Base-by-base conservation (phyloP, 2,329 filamentous ascomycete genomes). In the Ceratocystis destructans region DNA sequence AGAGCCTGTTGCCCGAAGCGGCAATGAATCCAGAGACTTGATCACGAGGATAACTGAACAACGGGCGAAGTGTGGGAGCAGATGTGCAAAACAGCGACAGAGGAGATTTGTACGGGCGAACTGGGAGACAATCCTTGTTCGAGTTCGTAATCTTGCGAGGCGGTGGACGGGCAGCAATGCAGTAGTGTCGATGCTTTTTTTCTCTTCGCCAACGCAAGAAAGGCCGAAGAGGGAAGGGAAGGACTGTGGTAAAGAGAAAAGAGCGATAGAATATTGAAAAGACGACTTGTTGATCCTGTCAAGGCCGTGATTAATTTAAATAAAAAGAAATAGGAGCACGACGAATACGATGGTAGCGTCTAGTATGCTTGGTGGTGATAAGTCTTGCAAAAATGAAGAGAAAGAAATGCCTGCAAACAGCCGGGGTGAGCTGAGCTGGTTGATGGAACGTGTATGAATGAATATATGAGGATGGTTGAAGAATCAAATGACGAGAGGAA, bases 151-250 rank as follows among this genome's bases (percentile, higher is more conserved):
- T 10, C 53, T 28, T 15, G 53, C 17, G 53, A 57, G 53, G 53
- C 53, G 53, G 53, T 57, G 53, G 53, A 6, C 53, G 53, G 53
- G 53, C 53, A 57, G 53, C 53, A 57, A 57, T 57, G 53, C 53
- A 57, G 53, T 57, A 7, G 22, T 57, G 53, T 57, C 28, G 53
- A 33, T 33, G 53, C 28, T 57, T 57, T 57, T 53, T 33, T 50
- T 57, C 28, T 57, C 31, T 57, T 57, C 22, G 53, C 53, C 53
- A 57, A 25, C 53, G 20, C 53, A 57, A 31, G 33, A 33, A 57
- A 22, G 22, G 25, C 15, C 28, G 12, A 57, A 17, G 28, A 6
- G 53, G 53, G 28, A 15, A 17, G 12, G 50, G 50, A 5, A 10
- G 28, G 5, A 22, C 22, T 25, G 48, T 33, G 53, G 8, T 31